Evolutionary conservation across 257 asterid species (phyloP).

Genomic region (Cinchona pubescens): DNA sequence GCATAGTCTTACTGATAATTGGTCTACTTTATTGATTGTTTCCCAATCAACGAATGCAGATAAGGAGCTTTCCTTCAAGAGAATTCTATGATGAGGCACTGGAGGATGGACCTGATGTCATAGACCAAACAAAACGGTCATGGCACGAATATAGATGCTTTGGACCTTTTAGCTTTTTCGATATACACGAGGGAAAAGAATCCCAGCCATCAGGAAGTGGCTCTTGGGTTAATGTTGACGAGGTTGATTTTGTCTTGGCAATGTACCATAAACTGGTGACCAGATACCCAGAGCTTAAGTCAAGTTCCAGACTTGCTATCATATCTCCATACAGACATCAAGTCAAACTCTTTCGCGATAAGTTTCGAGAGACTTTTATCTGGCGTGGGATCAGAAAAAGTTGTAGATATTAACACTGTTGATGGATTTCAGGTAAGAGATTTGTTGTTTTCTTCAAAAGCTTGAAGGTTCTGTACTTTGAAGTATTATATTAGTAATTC

Average conservation of each 20-base stretch:
- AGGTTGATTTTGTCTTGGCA: slow-evolving; percentile 80
- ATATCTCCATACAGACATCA: slow-evolving; percentile 85
- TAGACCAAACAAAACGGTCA: slow-evolving; percentile 56
- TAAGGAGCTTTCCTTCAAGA: slow-evolving; percentile 91
- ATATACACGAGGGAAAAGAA: slow-evolving; percentile 76
- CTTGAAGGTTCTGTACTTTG: not conserved
- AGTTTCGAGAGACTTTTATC: slow-evolving; percentile 57
- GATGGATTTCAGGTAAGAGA: slow-evolving; percentile 87
- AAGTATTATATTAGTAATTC: not conserved
- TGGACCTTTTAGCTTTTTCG: slow-evolving; percentile 97
- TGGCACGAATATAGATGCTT: slow-evolving; percentile 86
- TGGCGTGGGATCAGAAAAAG: slow-evolving; percentile 70
- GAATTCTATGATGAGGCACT: slow-evolving; percentile 79
- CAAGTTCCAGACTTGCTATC: slow-evolving; percentile 78
- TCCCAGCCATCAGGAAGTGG: slow-evolving; percentile 76
- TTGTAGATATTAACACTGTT: slow-evolving; percentile 88
- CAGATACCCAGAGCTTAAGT: slow-evolving; percentile 80
- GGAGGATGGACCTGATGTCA: slow-evolving; percentile 83
- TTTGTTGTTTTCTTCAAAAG: slow-evolving; percentile 7
- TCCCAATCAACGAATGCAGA: slow-evolving; percentile 45
- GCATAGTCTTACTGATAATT: not conserved
- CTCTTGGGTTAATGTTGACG: slow-evolving; percentile 81
- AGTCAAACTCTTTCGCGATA: slow-evolving; percentile 74
- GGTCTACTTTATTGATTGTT: slow-evolving; percentile 10
- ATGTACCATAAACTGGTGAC: slow-evolving; percentile 67